Base-by-base conservation (phyloP, 371 early-diverging fungal species). In the Mycotypha africana region DNA sequence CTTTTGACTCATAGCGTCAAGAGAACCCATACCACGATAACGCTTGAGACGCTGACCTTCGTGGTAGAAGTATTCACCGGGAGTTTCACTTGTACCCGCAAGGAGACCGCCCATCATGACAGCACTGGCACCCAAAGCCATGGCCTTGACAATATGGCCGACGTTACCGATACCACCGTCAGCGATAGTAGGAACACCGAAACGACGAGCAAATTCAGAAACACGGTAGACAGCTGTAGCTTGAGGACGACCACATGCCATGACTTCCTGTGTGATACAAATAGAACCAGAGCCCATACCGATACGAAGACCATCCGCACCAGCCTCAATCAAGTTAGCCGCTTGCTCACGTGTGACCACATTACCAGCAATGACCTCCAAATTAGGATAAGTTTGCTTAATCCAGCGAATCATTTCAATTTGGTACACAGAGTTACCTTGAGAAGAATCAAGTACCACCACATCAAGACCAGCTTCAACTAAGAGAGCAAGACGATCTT, bases 81-180 rank as follows among this genome's bases (percentile, higher is more conserved):
- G 96, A 15, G 94, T 85, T 70, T 97, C 98, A 41, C 85, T 73
- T n/a, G 95, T 94, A 43, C 96, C 96, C 22, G 96, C 96, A 46
- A 97, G 76, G 12, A 97, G 82, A 53, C 89, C 84, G 23, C 95
- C 98, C 96, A 97, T 97, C 98, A 97, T 97, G 44, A 95, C 98
- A 49, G 82, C 88, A 16, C 91, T 89, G 12, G 98, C 95, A 49
- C 98, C 98, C 19, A 95, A 79, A 17, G 95, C 88, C 30, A 93
- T 50, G 20, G 96, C 98, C 79, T 97, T 97, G 60, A 93, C 86
- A 53, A 95, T 92, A 64, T 97, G 97, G 42, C 98, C 98, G 44
- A 95, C 88, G 67, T 95, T 95, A 37, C 82, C 79, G 59, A 97
- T 91, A 60, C 96, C 95, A 37, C 98, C 98, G 65, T 97, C 98